Evolutionary conservation across 2,329 filamentous ascomycete species (phyloP).

Genomic region (Hypoxylon sp.): DNA sequence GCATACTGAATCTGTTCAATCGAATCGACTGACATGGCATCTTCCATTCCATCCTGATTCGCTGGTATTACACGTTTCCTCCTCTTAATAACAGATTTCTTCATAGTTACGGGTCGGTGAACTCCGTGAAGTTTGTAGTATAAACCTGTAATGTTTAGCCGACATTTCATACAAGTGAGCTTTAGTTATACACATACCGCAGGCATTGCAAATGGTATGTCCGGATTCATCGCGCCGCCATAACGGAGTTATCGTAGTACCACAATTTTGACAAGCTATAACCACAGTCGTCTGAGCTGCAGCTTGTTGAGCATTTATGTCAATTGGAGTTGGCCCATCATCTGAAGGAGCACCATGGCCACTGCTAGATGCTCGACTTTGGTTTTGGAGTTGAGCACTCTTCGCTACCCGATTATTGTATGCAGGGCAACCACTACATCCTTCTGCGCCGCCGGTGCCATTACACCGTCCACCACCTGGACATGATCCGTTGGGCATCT

Average conservation of each 20-base stretch:
- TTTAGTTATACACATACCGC: conserved; percentile 74
- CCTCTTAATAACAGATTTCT: conserved; percentile 96
- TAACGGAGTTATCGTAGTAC: conserved; percentile 94
- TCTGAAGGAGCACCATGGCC: conserved; percentile 51
- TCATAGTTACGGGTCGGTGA: conserved; percentile 97
- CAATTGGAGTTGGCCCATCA: conserved; percentile 62
- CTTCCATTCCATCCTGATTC: conserved; percentile 62
- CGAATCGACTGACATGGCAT: conserved; percentile 63
- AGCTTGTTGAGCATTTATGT: conserved; percentile 63
- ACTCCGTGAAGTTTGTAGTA: conserved; percentile 97
- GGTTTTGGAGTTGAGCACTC: conserved; percentile 76
- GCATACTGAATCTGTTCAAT: conserved; percentile 59
- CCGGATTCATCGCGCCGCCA: conserved; percentile 96
- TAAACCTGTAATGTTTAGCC: conserved; percentile 71
- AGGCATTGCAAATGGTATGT: conserved; percentile 98
- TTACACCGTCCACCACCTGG: conserved; percentile 96
- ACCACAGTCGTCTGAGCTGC: conserved; percentile 72
- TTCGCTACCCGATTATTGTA: conserved; percentile 98
- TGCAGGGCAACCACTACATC: conserved; percentile 94
- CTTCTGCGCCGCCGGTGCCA: conserved; percentile 93
- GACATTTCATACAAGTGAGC: not conserved
- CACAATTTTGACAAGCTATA: conserved; percentile 96
- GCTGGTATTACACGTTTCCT: conserved; percentile 94
- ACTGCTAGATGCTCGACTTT: conserved; percentile 50
- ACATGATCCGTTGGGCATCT: conserved; percentile 86